phyloP scores from a whole-genome alignment of 257 asterid species.

The Haberlea rhodopensis region DNA sequence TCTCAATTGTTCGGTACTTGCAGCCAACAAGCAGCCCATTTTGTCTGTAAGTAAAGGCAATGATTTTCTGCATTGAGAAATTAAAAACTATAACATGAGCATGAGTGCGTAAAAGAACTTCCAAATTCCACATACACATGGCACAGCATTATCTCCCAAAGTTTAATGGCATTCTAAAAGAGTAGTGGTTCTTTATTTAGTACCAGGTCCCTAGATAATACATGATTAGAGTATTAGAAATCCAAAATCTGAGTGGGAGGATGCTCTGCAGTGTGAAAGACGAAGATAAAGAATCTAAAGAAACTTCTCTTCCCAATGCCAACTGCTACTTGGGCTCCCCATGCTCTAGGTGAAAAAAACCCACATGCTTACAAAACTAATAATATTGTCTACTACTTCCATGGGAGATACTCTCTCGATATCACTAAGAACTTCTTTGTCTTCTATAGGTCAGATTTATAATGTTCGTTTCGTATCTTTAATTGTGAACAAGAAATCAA shows the following conservation, averaged over 20 bases:
- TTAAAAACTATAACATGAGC: slow-evolving; percentile 16
- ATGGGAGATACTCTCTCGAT: not conserved
- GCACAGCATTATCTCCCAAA: not conserved
- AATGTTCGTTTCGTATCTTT: not conserved
- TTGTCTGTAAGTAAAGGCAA: slow-evolving; percentile 67
- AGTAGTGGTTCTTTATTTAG: too few species aligned
- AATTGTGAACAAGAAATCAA: slow-evolving; percentile 1
- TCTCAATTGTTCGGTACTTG: slow-evolving; percentile 64
- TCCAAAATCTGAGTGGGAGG: too few species aligned
- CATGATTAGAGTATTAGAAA: too few species aligned
- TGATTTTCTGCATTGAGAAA: slow-evolving; percentile 48
- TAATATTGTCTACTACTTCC: not conserved
- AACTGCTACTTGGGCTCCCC: not conserved
- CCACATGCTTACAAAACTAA: not conserved
- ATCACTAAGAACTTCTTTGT: not conserved
- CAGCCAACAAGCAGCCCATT: slow-evolving; percentile 65
- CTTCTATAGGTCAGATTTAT: not conserved
- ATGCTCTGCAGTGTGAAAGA: too few species aligned
- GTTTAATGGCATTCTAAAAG: too few species aligned
- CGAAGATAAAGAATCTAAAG: not conserved
- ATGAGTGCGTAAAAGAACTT: not conserved
- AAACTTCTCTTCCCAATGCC: not conserved
- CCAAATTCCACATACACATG: not conserved
- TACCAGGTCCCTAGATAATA: too few species aligned
- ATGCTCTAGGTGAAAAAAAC: not conserved